A percentile compares a stretch with the other conserved stretches of the same genome.
Conservation (phyloP, 768 basidiomycete genomes). For the Hypholoma sublateritium region DNA sequence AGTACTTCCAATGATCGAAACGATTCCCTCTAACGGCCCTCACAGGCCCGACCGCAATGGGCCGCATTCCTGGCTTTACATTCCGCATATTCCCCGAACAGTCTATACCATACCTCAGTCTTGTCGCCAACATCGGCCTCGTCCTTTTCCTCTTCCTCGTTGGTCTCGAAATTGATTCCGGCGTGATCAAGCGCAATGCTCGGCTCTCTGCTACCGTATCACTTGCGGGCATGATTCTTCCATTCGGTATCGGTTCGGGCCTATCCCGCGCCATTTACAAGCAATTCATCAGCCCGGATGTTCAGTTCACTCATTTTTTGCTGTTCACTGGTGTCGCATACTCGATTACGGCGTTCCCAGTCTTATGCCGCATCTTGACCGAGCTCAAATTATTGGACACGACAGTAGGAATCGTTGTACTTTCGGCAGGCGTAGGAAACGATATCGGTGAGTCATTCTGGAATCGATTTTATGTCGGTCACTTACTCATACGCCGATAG, state of each 20-base stretch:
- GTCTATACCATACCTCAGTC: constrained; percentile 75
- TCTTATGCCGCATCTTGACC: constrained; percentile 83
- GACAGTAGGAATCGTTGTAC: constrained; percentile 87
- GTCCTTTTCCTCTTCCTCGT: constrained; percentile 91
- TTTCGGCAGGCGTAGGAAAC: constrained; percentile 90
- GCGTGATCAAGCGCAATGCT: constrained; percentile 77
- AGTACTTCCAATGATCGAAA: constrained; percentile 1
- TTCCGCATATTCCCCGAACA: constrained; percentile 75
- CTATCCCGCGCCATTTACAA: constrained; percentile 66
- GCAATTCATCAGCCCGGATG: constrained; percentile 64
- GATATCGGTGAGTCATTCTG: constrained; percentile 52
- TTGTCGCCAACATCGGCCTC: constrained; percentile 87
- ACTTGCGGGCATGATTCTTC: constrained; percentile 80
- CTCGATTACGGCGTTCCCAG: constrained; percentile 85
- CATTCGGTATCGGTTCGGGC: constrained; percentile 83
- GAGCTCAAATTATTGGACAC: constrained; percentile 92
- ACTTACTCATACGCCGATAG: constrained; percentile 19
- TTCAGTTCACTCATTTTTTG: constrained; percentile 88
- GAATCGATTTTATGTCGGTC: background rate
- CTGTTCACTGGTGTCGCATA: constrained; percentile 93
- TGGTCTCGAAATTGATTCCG: constrained; percentile 85
- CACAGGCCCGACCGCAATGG: constrained; percentile 52
- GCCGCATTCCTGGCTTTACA: constrained; percentile 88
- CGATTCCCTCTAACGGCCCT: background rate
- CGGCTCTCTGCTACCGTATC: constrained; percentile 69